Evolutionary conservation across 192 early-diverging fungal species (phyloP).

Genomic region (Linnemannia hyalina): DNA sequence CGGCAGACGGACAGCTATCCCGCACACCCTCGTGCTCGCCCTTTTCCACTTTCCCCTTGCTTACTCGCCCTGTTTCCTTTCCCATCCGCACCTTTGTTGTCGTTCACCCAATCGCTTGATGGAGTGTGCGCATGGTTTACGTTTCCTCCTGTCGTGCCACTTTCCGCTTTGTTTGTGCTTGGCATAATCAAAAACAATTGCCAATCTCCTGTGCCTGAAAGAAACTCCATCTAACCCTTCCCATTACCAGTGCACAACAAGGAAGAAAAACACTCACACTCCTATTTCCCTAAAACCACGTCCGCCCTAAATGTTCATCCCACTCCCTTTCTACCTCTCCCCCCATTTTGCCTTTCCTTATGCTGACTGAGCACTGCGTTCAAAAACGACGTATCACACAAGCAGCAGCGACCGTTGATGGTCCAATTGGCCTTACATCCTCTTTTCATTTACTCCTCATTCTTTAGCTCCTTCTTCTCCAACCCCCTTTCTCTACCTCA

Average conservation of each 20-base stretch:
- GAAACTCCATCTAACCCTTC: no score
- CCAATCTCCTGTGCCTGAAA: not conserved
- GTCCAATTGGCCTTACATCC: not conserved
- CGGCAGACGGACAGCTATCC: not conserved
- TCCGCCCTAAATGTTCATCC: not conserved
- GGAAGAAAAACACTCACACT: not conserved
- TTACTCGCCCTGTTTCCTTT: not conserved
- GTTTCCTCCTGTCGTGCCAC: not conserved
- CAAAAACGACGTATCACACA: not conserved
- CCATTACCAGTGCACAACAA: not conserved
- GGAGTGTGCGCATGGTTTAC: not conserved
- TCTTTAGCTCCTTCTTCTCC: not conserved
- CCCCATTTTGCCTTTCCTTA: not conserved
- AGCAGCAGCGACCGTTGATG: not conserved
- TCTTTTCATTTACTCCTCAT: not conserved
- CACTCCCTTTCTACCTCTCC: not conserved
- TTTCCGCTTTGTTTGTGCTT: not conserved
- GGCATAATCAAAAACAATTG: not conserved
- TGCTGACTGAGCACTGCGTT: not conserved
- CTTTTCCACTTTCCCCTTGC: no score
- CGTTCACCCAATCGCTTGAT: constrained; percentile 2
- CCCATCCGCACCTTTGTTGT: not conserved
- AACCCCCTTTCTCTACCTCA: not conserved
- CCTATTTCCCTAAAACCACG: not conserved
- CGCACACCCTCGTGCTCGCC: not conserved